phyloP scores from a whole-genome alignment of 495 filamentous ascomycete species.

The Aspergillus ostianus region DNA sequence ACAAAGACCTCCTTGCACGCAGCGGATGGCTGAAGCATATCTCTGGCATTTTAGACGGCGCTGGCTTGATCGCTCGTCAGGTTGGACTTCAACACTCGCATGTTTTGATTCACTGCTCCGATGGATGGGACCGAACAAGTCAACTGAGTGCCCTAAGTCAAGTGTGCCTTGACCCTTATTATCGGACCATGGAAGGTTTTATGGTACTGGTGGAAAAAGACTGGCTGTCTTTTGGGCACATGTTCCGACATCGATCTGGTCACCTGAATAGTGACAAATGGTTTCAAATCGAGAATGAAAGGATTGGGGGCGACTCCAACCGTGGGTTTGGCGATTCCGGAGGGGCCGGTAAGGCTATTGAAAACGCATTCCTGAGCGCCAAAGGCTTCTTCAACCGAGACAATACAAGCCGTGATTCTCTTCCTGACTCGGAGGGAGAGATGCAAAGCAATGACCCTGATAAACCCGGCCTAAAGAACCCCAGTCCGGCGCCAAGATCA shows the following conservation, averaged over 20 bases:
- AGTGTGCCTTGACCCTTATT: constrained; percentile 93
- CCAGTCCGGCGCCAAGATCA: constrained; percentile 37
- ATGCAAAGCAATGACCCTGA: constrained; percentile 53
- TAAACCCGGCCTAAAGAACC: constrained; percentile 42
- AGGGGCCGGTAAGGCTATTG: constrained; percentile 72
- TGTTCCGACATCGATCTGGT: constrained; percentile 88
- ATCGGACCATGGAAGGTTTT: constrained; percentile 92
- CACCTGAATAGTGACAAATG: constrained; percentile 88
- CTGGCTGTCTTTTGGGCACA: constrained; percentile 96
- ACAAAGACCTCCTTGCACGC: constrained; percentile 73
- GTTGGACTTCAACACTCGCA: constrained; percentile 91
- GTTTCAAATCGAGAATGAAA: constrained; percentile 80
- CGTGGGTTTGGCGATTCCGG: constrained; percentile 48
- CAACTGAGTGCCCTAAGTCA: constrained; percentile 94
- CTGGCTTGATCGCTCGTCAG: constrained; percentile 79
- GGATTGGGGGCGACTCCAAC: constrained; percentile 47
- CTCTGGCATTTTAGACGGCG: constrained; percentile 75
- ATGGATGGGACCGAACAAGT: constrained; percentile 97
- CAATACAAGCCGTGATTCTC: constrained; percentile 63
- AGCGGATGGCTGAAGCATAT: constrained; percentile 96
- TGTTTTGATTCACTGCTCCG: constrained; percentile 95
- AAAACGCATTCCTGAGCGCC: constrained; percentile 82
- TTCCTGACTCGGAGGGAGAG: constrained; percentile 62
- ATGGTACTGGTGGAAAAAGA: constrained; percentile 96
- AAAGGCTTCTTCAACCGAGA: constrained; percentile 87